These are phyloP conservation scores for Pyrenophora teres DNA, from an alignment of 2,329 filamentous ascomycete genomes.

Conservation along the genomic window DNA sequence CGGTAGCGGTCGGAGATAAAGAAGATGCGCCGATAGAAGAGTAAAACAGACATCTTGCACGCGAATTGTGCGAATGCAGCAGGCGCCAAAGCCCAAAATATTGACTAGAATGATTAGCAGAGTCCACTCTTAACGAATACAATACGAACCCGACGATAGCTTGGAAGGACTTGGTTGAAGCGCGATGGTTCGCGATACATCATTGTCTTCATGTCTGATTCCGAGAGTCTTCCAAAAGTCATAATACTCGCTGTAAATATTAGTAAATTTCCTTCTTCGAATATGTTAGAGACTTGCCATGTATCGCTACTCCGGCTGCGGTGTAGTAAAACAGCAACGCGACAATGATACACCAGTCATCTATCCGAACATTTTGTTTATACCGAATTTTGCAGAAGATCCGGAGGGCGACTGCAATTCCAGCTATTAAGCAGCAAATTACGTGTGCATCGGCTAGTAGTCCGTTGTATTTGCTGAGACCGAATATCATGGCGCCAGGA, in stretches of 20 bases:
- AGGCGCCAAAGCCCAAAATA: background rate
- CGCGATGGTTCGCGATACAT: background rate
- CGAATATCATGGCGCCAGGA: background rate
- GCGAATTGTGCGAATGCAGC: background rate
- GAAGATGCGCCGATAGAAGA: constrained; percentile 7
- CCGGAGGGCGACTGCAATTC: background rate
- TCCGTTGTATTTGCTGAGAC: background rate
- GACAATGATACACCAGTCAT: background rate
- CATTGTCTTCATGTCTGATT: background rate
- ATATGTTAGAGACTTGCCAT: background rate
- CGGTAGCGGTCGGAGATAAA: background rate
- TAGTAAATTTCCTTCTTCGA: background rate
- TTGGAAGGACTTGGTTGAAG: background rate
- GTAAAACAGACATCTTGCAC: constrained; percentile 2
- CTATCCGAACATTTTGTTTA: background rate
- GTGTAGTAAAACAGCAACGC: background rate
- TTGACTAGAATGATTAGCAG: background rate
- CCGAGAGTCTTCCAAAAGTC: background rate
- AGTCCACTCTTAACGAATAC: background rate
- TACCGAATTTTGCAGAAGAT: background rate
- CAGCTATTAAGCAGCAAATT: background rate
- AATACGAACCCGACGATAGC: background rate
- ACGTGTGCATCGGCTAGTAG: background rate
- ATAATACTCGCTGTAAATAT: background rate
- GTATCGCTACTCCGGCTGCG: background rate